Evolutionary conservation across 441 rosid species (phyloP).

Genomic region (Eugenia klotzschiana): DNA sequence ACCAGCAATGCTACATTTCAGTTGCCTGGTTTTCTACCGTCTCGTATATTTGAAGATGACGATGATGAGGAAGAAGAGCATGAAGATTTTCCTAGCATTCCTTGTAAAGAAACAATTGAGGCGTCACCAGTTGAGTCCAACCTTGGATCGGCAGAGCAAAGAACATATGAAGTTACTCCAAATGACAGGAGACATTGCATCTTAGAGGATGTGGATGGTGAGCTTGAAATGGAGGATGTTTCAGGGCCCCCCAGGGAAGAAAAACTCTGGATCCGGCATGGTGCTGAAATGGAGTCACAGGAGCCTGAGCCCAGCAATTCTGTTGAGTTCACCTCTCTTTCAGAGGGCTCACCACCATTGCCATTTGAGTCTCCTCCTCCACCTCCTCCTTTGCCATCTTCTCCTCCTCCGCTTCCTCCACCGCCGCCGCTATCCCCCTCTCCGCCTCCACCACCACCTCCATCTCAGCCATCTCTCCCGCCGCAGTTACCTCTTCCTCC

Average conservation of each 20-base stretch:
- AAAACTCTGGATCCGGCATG: conserved; percentile 11
- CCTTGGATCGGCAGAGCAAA: conserved; percentile 25
- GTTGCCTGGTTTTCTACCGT: conserved; percentile 67
- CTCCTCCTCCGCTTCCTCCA: conserved; percentile 47
- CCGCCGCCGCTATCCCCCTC: conserved; percentile 9
- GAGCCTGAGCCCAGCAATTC: conserved; percentile 22
- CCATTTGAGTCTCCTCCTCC: conserved; percentile 82
- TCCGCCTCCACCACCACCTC: conserved; percentile 43
- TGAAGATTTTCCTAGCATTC: conserved; percentile 33
- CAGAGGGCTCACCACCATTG: conserved; percentile 69
- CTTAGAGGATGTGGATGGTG: conserved; percentile 82
- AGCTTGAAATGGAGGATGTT: conserved; percentile 93
- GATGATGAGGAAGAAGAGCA: conserved; percentile 48
- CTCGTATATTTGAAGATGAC: conserved; percentile 60
- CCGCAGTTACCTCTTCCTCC: conserved; percentile 32
- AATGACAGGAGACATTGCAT: conserved; percentile 61
- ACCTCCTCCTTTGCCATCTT: conserved; percentile 74
- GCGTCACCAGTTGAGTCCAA: conserved; percentile 25
- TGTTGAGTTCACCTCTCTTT: conserved; percentile 23
- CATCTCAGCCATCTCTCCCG: conserved; percentile 17
- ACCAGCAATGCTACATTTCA: conserved; percentile 85
- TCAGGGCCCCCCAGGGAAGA: conserved; percentile 53
- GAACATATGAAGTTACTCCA: conserved; percentile 21
- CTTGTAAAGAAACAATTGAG: conserved; percentile 21
- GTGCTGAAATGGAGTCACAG: conserved; percentile 24